These are phyloP conservation scores for Debaryomyces udenii DNA, from an alignment of 1,139 yeast species.

Conservation along the genomic window DNA sequence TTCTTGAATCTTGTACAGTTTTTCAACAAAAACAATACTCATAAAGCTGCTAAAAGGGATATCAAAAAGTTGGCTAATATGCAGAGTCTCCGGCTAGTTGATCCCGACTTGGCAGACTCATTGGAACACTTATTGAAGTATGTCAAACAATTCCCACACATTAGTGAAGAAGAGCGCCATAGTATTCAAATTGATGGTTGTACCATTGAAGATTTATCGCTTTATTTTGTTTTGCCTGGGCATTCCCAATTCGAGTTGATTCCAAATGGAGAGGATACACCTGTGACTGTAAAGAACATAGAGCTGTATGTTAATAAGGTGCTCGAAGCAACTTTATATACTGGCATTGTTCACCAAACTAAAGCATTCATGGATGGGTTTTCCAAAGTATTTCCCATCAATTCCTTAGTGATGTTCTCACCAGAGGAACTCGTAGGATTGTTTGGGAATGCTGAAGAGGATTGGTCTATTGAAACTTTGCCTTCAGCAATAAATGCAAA, in stretches of 20 bases:
- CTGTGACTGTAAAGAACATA: conserved; percentile 58
- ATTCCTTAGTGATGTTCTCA: conserved; percentile 69
- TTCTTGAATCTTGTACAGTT: conserved; percentile 59
- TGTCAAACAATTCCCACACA: conserved; percentile 29
- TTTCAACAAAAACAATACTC: conserved; percentile 23
- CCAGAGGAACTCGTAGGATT: conserved; percentile 71
- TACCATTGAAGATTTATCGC: conserved; percentile 54
- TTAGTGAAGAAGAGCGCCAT: conserved; percentile 22
- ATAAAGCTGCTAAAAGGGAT: conserved; percentile 20
- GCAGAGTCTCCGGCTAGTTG: conserved; percentile 54
- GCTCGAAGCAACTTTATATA: conserved; percentile 60
- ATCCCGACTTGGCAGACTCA: conserved; percentile 63
- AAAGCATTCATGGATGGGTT: conserved; percentile 79
- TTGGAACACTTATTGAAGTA: conserved; percentile 54
- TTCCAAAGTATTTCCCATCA: conserved; percentile 79
- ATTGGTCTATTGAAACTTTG: conserved; percentile 77
- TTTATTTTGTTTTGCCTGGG: conserved; percentile 81
- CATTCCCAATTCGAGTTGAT: conserved; percentile 61
- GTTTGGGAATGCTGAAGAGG: conserved; percentile 74
- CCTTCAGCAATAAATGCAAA: conserved; percentile 72
- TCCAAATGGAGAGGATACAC: conserved; percentile 54
- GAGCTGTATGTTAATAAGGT: conserved; percentile 60
- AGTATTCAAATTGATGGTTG: conserved; percentile 41
- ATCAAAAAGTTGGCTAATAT: conserved; percentile 37
- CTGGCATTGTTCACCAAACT: conserved; percentile 69